A percentile compares a stretch with the other conserved stretches of the same genome.
Evolutionary conservation across 352 stramenopile genomes (phyloP).

Genomic region (Phytophthora palmivora): DNA sequence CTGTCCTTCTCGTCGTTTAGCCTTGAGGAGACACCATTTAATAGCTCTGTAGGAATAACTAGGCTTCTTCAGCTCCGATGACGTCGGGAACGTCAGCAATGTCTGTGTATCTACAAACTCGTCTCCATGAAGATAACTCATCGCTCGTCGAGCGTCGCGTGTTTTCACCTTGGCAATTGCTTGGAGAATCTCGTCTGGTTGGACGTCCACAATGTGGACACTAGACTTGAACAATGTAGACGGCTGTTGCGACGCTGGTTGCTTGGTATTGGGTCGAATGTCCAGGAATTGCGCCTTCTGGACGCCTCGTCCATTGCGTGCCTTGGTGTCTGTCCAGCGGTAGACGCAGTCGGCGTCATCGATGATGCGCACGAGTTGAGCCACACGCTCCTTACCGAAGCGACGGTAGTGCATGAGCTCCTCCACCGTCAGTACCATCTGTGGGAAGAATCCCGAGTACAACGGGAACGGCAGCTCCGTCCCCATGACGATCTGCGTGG

Average conservation of each 20-base stretch:
- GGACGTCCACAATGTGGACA: constrained; percentile 66
- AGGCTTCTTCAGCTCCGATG: constrained; percentile 49
- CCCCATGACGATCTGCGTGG: constrained; percentile 13
- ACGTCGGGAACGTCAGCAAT: constrained; percentile 74
- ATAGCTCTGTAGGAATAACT: constrained; percentile 77
- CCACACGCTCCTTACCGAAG: constrained; percentile 70
- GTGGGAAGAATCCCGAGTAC: constrained; percentile 79
- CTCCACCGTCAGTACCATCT: constrained; percentile 74
- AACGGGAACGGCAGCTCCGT: constrained; percentile 60
- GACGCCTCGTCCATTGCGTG: constrained; percentile 32
- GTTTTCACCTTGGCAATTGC: constrained; percentile 66
- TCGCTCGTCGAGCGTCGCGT: constrained; percentile 56
- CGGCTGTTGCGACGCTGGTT: constrained; percentile 33
- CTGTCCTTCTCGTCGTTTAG: constrained; percentile 34
- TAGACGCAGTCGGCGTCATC: constrained; percentile 80
- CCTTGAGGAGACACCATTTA: constrained; percentile 65
- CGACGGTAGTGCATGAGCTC: constrained; percentile 81
- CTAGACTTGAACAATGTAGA: constrained; percentile 70
- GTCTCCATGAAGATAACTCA: constrained; percentile 58
- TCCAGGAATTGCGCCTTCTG: constrained; percentile 72
- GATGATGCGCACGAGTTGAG: constrained; percentile 69
- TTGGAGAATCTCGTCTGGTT: constrained; percentile 66
- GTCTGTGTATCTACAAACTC: constrained; percentile 72
- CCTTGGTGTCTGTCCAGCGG: constrained; percentile 61
- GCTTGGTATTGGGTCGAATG: constrained; percentile 51